These are phyloP conservation scores for Kregervanrija delftensis DNA, from an alignment of 805 yeast genomes.

Conservation along the genomic window DNA sequence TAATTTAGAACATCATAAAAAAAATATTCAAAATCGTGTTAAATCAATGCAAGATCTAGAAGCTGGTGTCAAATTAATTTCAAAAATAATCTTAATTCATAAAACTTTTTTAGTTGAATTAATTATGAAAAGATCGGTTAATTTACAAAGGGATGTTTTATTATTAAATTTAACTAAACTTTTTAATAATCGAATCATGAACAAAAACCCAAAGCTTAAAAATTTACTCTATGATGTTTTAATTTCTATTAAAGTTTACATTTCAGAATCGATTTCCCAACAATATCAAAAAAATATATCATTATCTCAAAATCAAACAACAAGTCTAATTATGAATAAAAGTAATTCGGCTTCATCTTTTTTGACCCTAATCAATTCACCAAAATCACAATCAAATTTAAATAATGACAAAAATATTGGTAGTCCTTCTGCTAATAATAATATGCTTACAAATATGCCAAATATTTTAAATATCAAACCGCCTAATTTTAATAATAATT, in stretches of 20 bases:
- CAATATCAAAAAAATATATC: conserved; percentile 8
- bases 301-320: not conserved
- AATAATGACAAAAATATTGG: not conserved
- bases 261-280: conserved; percentile 22
- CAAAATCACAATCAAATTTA: not conserved
- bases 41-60: conserved; percentile 16
- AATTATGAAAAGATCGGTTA: conserved; percentile 34
- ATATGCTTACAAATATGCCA: conserved; percentile 7
- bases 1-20: conserved; percentile 17
- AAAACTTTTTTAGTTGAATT: conserved; percentile 41
- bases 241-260: conserved; percentile 39
- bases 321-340: not conserved
- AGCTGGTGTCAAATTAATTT: conserved; percentile 37
- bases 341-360: not conserved
- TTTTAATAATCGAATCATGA: conserved; percentile 37
- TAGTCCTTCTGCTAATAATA: not conserved
- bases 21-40: conserved; percentile 7
- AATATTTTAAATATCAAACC: conserved; percentile 25
- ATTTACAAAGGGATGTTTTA: conserved; percentile 37
- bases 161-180: conserved; percentile 40
- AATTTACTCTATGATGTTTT: conserved; percentile 55
- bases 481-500: conserved; percentile 26
- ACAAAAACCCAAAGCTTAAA: conserved; percentile 40
- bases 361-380: not conserved
- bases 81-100: conserved; percentile 54